Evolutionary conservation across 2,329 filamentous ascomycete genomes (phyloP).

Genomic region (Apiospora arundinis): DNA sequence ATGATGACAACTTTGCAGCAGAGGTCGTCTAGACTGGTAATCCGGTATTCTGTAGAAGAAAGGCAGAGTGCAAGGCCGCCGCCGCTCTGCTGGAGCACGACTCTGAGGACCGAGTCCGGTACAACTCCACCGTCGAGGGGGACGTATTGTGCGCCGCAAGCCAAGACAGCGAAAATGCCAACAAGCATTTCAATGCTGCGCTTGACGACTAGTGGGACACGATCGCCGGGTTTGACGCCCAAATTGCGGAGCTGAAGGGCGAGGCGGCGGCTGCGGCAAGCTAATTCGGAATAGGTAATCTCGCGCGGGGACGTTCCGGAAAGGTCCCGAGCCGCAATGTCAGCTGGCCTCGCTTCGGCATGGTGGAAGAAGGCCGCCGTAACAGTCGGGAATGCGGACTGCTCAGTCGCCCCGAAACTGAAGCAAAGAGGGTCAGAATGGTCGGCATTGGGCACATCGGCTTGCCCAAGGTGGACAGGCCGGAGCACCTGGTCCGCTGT

Average conservation of each 20-base stretch:
- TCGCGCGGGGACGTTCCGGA: slow-evolving; percentile 33
- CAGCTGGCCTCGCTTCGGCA: slow-evolving; percentile 25
- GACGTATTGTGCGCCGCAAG: slow-evolving; percentile 64
- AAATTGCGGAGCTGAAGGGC: slow-evolving; percentile 45
- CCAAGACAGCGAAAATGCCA: slow-evolving; percentile 61
- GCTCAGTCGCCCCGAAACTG: slow-evolving; percentile 23
- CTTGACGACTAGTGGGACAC: slow-evolving; percentile 61
- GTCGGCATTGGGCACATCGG: background rate
- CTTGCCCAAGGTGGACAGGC: background rate
- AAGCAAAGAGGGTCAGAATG: slow-evolving; percentile 24
- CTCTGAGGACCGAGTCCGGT: slow-evolving; percentile 53
- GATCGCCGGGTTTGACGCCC: slow-evolving; percentile 51
- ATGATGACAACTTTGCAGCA: slow-evolving; percentile 23
- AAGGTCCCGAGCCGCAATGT: slow-evolving; percentile 27
- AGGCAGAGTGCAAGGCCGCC: slow-evolving; percentile 56
- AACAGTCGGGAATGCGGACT: slow-evolving; percentile 24
- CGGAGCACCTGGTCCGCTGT: background rate
- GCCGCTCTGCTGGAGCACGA: slow-evolving; percentile 55
- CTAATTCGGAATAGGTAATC: slow-evolving; percentile 54
- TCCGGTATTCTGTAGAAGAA: slow-evolving; percentile 42
- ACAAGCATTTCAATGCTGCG: slow-evolving; percentile 63
- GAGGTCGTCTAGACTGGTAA: slow-evolving; percentile 43
- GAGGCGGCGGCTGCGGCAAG: slow-evolving; percentile 48
- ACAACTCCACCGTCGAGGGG: slow-evolving; percentile 63
- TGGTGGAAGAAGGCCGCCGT: slow-evolving; percentile 29